Percentiles rank a stretch among this genome's conserved stretches.
Conservation (phyloP, 2,329 filamentous ascomycete species). For the Zalaria obscura region DNA sequence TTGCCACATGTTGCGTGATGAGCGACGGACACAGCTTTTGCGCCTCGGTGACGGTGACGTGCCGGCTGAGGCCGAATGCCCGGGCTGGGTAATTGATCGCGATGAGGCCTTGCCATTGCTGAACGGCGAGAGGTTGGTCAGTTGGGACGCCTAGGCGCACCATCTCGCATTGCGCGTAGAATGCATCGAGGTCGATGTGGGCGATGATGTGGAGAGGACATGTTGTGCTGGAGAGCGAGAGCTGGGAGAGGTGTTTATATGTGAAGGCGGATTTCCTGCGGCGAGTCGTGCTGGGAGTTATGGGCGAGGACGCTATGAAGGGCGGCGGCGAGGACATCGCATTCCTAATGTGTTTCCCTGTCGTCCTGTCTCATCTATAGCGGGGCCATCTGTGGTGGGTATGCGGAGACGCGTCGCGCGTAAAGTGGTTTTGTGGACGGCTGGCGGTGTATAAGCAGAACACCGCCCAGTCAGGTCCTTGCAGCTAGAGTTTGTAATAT, state of each 20-base stretch:
- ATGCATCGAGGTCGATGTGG: slow-evolving; percentile 91
- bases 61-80: slow-evolving; percentile 61
- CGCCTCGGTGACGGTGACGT: slow-evolving; percentile 68
- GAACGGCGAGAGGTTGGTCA: slow-evolving; percentile 69
- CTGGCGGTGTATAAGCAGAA: too few relatives aligned
- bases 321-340: slow-evolving; percentile 34
- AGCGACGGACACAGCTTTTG: slow-evolving; percentile 75
- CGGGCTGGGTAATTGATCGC: slow-evolving; percentile 92
- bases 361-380: background rate
- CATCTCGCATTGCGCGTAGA: slow-evolving; percentile 91
- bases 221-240: slow-evolving; percentile 54
- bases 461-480: too few relatives aligned
- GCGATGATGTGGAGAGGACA: slow-evolving; percentile 77
- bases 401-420: slow-evolving; percentile 3
- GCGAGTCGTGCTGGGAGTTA: slow-evolving; percentile 21
- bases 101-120: slow-evolving; percentile 91
- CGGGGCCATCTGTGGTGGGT: background rate
- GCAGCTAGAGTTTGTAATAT: too few relatives aligned
- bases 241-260: slow-evolving; percentile 64
- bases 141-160: slow-evolving; percentile 63
- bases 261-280: slow-evolving; percentile 59
- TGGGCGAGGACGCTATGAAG: slow-evolving; percentile 32
- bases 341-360: background rate
- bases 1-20: slow-evolving; percentile 83
- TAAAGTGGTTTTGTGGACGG: slow-evolving; percentile 3